Evolutionary conservation across 2,329 filamentous ascomycete species (phyloP).

Genomic region (Coniochaeta sp.): DNA sequence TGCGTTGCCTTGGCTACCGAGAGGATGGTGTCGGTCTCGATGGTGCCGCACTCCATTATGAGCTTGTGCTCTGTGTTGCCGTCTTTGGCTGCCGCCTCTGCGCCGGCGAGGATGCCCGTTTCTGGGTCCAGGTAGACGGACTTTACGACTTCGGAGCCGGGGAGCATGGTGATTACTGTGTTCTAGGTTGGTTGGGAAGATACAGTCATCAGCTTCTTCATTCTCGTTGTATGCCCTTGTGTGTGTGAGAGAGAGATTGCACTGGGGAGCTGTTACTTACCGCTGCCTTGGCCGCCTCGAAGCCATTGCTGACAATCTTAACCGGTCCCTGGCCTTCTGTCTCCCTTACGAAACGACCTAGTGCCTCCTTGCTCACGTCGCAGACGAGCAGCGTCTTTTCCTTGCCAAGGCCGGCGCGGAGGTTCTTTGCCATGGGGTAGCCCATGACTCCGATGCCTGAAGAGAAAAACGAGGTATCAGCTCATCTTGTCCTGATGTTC

Average conservation of each 20-base stretch:
- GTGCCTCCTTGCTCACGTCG: conserved; percentile 25
- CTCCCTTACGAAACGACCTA: conserved; percentile 27
- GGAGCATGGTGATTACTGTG: conserved; percentile 32
- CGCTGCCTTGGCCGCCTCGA: conserved; percentile 27
- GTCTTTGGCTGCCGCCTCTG: not conserved
- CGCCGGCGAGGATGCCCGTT: conserved; percentile 24
- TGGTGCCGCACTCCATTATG: conserved; percentile 23
- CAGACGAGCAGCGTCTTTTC: conserved; percentile 20
- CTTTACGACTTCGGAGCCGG: conserved; percentile 24
- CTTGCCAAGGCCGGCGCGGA: conserved; percentile 15
- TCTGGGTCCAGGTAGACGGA: conserved; percentile 25
- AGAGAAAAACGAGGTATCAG: not conserved
- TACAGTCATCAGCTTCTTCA: not conserved
- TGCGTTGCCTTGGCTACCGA: conserved; percentile 49
- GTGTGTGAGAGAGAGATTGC: too few relatives aligned
- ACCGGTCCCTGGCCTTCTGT: conserved; percentile 24
- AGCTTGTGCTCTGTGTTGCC: conserved; percentile 12
- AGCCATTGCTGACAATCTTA: conserved; percentile 24
- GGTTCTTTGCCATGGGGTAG: conserved; percentile 26
- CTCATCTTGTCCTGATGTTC: not conserved
- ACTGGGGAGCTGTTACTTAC: conserved; percentile 10
- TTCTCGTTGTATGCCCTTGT: not conserved
- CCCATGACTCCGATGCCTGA: conserved; percentile 25
- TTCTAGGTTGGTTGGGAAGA: conserved; percentile 11
- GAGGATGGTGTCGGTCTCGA: conserved; percentile 25